Evolutionary conservation across 768 basidiomycete species (phyloP), one percentile per base, ranked within the genome.

Genomic region (Amyloporia xantha): DNA sequence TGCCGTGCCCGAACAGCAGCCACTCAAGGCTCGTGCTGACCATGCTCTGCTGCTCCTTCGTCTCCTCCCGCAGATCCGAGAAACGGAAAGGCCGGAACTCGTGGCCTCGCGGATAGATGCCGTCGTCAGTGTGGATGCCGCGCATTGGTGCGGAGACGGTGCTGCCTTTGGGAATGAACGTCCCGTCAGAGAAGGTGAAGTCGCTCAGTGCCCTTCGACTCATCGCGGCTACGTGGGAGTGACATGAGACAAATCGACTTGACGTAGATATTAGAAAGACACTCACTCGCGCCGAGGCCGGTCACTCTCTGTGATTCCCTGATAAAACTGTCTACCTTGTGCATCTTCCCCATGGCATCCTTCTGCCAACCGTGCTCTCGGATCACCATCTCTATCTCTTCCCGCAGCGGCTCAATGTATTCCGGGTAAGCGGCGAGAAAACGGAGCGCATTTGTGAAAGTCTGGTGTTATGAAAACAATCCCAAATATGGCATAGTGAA

Each of bases 241-340:
- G 19, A 13, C 7, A 39, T 20, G 9, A 13, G 15, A 46, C 54
- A 27, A 13, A 54, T 50, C 54, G 51, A 46, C 24, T 36, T 47
- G 12, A 49, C 54, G 42, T 47, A 38, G 2, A 49, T 47, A 42
- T 51, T 51, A 1, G 50, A 10, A 24, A 54, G 20, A 23, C 24
- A 54, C 5, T 51, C 41, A 21, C 12, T 59, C 60, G 27, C 17
- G 30, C 30, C 33, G 2, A 50, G 44, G 38, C 36, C 41, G 11
- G 41, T 41, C 21, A 62, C 53, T 5, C 70, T 61, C 46, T 64
- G 62, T 2, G 66, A 67, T 46, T 75, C 75, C 37, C 68, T 68
- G 10, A 75, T 49, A 52, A 74, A 74, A 47, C 74, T 76, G 45
- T 75, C 74, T 13, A 75, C 44, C 51, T 71, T 69, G 44, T 64